Evolutionary conservation across 208 protist species (phyloP), one percentile per base, ranked within the genome.

Genomic region (Leishmania mexicana): DNA sequence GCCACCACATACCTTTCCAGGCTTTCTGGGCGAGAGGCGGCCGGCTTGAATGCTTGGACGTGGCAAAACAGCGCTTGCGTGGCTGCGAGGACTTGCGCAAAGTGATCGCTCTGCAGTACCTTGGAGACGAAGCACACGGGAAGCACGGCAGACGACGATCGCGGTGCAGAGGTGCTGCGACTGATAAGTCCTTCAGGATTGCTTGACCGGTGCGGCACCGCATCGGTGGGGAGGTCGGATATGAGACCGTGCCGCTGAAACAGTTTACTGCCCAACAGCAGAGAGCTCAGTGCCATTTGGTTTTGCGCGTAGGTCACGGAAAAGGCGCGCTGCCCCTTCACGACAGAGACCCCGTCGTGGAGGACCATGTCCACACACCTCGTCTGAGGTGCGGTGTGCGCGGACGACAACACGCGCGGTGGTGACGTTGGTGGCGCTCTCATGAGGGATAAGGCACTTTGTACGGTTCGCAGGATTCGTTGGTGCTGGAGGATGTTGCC

Each of bases 231-330:
- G 1, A 74, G 68, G n/a, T 62, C 49, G n/a, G 28, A 31, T 28
- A 13, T 17, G 24, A 74, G 45, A 24, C 78, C 71, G 1, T 67
- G 79, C 35, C 73, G 81, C 2, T 62, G 67, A 76, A 96, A 96
- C 0, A 96, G 53, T 54, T 87, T 82, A 60, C 87, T 86, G 10
- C 91, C 82, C 49, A 96, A 84, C 75, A 88, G 81, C 54, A 96
- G 71, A 0, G 88, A 78, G n/a, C 88, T 88, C 15, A 96, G 51
- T 31, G 87, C 86, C 93, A 96, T 94, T 86, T 96, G 90, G 74
- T 89, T 93, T 81, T 96, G 93, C 15, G 87, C 91, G 83, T 96
- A 96, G 13, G 88, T 94, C 51, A 94, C 88, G 17, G 93, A 94
- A 77, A 90, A 91, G 67, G 83, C 80, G 45, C 85, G 87, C 65